Evolutionary conservation across 345 rosid species (phyloP).

Genomic region (Citrus hindsii): DNA sequence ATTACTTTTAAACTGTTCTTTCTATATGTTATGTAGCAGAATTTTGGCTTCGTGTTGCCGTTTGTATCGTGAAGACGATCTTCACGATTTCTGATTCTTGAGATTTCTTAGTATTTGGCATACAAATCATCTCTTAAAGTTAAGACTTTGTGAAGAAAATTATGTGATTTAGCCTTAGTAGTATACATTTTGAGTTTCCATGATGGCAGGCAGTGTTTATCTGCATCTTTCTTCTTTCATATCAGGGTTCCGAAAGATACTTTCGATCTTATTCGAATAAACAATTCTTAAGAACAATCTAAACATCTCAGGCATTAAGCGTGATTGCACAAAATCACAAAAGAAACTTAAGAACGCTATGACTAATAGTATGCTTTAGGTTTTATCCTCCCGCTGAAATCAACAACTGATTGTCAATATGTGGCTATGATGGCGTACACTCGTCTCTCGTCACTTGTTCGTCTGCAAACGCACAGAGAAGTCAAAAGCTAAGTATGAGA

Average conservation of each 20-base stretch:
- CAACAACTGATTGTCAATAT: not conserved
- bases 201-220: not conserved
- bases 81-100: not conserved
- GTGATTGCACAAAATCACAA: not conserved
- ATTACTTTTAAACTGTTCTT: not conserved
- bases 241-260: not conserved
- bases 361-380: not conserved
- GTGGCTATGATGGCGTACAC: too few species aligned
- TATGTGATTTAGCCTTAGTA: not conserved
- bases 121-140: not conserved
- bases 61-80: not conserved
- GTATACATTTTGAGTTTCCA: not conserved
- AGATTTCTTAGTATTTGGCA: not conserved
- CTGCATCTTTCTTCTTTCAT: not conserved
- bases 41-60: not conserved
- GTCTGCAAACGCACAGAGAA: constrained; percentile 9
- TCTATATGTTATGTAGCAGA: not conserved
- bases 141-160: not conserved
- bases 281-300: not conserved
- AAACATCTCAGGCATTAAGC: not conserved
- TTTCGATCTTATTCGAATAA: not conserved
- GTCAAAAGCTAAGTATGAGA: not conserved
- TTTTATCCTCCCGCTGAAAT: not conserved
- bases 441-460: not conserved
- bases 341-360: not conserved